Conservation (phyloP, 345 rosid species). For the Lepidium didymum region DNA sequence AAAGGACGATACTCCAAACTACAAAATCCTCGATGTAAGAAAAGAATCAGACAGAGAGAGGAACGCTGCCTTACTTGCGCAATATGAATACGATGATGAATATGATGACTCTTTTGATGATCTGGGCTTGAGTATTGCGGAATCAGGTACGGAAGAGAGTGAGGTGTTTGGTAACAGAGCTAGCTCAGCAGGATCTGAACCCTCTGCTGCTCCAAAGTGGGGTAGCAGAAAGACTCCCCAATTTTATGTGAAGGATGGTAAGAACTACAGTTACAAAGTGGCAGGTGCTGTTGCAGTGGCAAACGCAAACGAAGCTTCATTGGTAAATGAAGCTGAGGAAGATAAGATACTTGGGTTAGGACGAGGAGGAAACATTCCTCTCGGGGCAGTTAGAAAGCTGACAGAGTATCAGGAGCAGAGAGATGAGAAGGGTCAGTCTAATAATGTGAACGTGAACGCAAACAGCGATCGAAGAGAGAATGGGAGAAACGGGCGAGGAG, state of each 20-base stretch:
- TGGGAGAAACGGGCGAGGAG: slow-evolving; percentile 37
- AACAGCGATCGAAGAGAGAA: slow-evolving; percentile 29
- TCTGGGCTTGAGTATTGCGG: slow-evolving; percentile 65
- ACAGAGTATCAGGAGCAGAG: slow-evolving; percentile 35
- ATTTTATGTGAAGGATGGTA: slow-evolving; percentile 85
- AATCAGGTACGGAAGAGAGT: slow-evolving; percentile 59
- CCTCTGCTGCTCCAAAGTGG: slow-evolving; percentile 50
- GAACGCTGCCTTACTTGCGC: slow-evolving; percentile 51
- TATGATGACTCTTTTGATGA: slow-evolving; percentile 98
- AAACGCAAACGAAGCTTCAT: slow-evolving; percentile 59
- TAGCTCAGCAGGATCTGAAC: slow-evolving; percentile 26
- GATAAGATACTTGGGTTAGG: slow-evolving; percentile 79
- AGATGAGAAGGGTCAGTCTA: slow-evolving; percentile 23
- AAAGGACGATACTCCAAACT: slow-evolving; percentile 38
- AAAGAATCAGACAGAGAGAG: slow-evolving; percentile 41
- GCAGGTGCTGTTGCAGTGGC: slow-evolving; percentile 76
- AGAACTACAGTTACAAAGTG: slow-evolving; percentile 92
- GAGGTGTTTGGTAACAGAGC: slow-evolving; percentile 47
- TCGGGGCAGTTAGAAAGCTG: slow-evolving; percentile 66
- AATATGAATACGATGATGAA: slow-evolving; percentile 90
- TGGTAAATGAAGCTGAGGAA: slow-evolving; percentile 52
- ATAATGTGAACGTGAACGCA: slow-evolving; percentile 18
- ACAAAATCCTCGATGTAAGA: slow-evolving; percentile 43
- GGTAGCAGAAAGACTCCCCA: slow-evolving; percentile 79
- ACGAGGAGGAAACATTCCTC: slow-evolving; percentile 82